A percentile compares a stretch with the other conserved stretches of the same genome.
phyloP scores from a whole-genome alignment of 306 rosid genomes.

The Trifolium dubium region DNA sequence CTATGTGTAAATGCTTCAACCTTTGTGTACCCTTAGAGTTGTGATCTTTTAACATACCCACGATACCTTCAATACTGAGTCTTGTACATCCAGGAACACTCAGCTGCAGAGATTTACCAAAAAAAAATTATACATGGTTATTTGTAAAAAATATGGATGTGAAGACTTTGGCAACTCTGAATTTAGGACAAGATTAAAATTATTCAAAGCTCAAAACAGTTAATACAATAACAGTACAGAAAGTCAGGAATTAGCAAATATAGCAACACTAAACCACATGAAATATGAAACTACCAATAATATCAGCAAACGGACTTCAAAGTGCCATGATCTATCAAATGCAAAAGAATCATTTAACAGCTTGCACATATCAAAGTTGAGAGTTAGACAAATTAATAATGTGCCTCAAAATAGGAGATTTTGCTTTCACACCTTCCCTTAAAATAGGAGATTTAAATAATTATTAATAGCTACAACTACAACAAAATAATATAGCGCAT shows the following conservation, averaged over 20 bases:
- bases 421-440: slow-evolving; percentile 14
- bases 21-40: slow-evolving; percentile 61
- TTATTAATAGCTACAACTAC: slow-evolving; percentile 15
- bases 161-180: background rate
- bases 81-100: slow-evolving; percentile 92
- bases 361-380: background rate
- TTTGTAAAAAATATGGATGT: slow-evolving; percentile 8
- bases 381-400: slow-evolving; percentile 21
- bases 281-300: slow-evolving; percentile 14
- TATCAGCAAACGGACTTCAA: background rate
- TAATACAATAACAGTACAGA: slow-evolving; percentile 16
- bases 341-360: slow-evolving; percentile 8
- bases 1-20: slow-evolving; percentile 80
- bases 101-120: slow-evolving; percentile 57
- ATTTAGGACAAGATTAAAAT: background rate
- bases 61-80: slow-evolving; percentile 77
- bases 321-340: slow-evolving; percentile 35
- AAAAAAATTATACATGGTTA: slow-evolving; percentile 34
- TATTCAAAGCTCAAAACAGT: background rate
- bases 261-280: slow-evolving; percentile 22
- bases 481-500: background rate
- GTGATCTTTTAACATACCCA: slow-evolving; percentile 64
- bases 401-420: slow-evolving; percentile 9
- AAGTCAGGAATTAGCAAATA: background rate
- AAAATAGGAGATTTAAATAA: background rate